Percentiles rank a stretch among this genome's conserved stretches.
Conservation (phyloP, 805 yeast species). For the Saturnispora gosingensis region DNA sequence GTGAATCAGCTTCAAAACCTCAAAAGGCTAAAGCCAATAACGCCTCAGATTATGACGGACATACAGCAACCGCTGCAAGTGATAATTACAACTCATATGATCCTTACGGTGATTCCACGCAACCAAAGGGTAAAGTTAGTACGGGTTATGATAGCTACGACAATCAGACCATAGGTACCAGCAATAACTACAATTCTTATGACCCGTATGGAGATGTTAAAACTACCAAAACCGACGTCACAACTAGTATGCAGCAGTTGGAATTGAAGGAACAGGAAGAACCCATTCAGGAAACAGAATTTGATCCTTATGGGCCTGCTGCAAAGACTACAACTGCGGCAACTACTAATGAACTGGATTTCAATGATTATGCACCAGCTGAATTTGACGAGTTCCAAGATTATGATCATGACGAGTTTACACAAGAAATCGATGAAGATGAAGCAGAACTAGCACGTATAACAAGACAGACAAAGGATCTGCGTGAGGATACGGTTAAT, state of each 20-base stretch:
- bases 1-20: slow-evolving; percentile 1
- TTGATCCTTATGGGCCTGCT: slow-evolving; percentile 23
- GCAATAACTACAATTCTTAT: slow-evolving; percentile 3
- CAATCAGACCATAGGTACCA: background rate
- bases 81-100: background rate
- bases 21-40: background rate
- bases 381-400: slow-evolving; percentile 8
- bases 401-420: slow-evolving; percentile 23
- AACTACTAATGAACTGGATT: slow-evolving; percentile 13
- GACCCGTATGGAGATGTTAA: slow-evolving; percentile 17
- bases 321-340: slow-evolving; percentile 9
- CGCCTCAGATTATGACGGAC: background rate
- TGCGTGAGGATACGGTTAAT: slow-evolving; percentile 66
- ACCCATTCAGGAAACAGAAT: slow-evolving; percentile 9
- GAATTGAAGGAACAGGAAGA: slow-evolving; percentile 9
- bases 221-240: background rate
- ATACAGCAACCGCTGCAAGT: background rate
- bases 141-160: background rate
- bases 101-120: slow-evolving; percentile 3
- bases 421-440: slow-evolving; percentile 67
- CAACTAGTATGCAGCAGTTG: slow-evolving; percentile 7
- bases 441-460: slow-evolving; percentile 80
- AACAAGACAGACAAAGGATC: slow-evolving; percentile 61
- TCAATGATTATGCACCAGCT: slow-evolving; percentile 22
- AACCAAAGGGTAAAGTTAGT: background rate